phyloP scores from a whole-genome alignment of 1,284 basidiomycete genomes.

The Waitea zeae region DNA sequence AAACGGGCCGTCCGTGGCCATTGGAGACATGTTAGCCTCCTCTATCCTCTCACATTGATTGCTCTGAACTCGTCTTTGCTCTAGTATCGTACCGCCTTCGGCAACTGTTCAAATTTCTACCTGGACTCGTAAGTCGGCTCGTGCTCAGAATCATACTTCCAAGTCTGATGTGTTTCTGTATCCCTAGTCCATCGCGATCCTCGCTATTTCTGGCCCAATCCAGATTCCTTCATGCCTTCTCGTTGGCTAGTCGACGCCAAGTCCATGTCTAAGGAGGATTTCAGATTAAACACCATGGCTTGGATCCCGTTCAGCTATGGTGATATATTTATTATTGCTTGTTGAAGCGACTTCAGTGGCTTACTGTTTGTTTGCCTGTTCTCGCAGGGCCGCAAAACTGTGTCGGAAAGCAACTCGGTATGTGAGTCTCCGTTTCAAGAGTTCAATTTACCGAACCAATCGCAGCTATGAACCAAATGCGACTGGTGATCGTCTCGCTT shows the following conservation, averaged over 20 bases:
- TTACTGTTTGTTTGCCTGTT: too few species aligned
- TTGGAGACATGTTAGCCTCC: conserved; percentile 5
- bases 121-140: not conserved
- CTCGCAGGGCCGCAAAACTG: too few species aligned
- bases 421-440: too few species aligned
- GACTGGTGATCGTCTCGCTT: too few species aligned
- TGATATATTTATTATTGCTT: too few species aligned
- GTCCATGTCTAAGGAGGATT: not conserved
- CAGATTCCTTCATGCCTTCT: conserved; percentile 10
- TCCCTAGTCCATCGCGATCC: conserved; percentile 12
- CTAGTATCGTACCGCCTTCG: not conserved
- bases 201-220: conserved; percentile 9
- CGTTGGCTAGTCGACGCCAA: conserved; percentile 9
- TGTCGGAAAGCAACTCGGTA: too few species aligned
- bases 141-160: conserved; percentile 9
- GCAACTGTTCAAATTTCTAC: conserved; percentile 7
- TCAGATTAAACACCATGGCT: conserved; percentile 8
- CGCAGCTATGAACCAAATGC: too few species aligned
- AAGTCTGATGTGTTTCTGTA: too few species aligned
- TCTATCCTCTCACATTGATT: not conserved
- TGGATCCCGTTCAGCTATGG: conserved; percentile 11
- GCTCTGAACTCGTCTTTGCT: not conserved
- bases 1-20: conserved; percentile 8
- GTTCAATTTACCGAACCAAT: too few species aligned
- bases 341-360: too few species aligned